Conservation (phyloP, 164 flowering plant species). For the Hamamelis virginiana region DNA sequence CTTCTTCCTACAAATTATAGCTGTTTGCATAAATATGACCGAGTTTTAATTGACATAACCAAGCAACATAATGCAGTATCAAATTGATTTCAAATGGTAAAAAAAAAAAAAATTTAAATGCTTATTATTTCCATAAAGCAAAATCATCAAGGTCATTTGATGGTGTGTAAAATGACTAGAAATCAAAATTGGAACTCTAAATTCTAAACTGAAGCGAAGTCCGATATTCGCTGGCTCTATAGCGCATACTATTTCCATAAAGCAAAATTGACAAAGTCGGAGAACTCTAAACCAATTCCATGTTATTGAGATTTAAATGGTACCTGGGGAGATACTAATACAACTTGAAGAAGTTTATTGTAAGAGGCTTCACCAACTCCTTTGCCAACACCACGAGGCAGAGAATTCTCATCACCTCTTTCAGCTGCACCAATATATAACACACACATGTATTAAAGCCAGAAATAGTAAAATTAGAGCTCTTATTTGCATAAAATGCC, state of each 20-base stretch:
- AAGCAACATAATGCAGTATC: no score
- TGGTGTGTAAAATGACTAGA: neutral
- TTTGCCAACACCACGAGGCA: constrained; percentile 34
- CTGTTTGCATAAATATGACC: no score
- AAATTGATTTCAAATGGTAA: no score
- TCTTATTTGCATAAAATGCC: neutral
- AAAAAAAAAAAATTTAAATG: no score
- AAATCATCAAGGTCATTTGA: neutral
- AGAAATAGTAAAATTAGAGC: neutral
- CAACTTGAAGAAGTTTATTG: constrained; percentile 68
- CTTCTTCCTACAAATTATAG: no score
- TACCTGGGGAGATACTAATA: constrained; percentile 89
- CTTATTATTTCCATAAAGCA: neutral
- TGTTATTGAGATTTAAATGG: neutral
- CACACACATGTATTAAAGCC: neutral
- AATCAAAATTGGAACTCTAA: neutral
- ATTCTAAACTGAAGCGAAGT: neutral
- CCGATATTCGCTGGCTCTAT: no score
- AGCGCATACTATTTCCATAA: no score
- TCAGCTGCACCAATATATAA: constrained; percentile 27
- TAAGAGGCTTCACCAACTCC: constrained; percentile 23
- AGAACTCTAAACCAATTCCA: neutral
- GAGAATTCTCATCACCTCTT: constrained; percentile 18
- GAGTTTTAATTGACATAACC: no score
- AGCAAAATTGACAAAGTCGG: no score